phyloP scores from a whole-genome alignment of 1,284 basidiomycete species.

The Athelia sp. region DNA sequence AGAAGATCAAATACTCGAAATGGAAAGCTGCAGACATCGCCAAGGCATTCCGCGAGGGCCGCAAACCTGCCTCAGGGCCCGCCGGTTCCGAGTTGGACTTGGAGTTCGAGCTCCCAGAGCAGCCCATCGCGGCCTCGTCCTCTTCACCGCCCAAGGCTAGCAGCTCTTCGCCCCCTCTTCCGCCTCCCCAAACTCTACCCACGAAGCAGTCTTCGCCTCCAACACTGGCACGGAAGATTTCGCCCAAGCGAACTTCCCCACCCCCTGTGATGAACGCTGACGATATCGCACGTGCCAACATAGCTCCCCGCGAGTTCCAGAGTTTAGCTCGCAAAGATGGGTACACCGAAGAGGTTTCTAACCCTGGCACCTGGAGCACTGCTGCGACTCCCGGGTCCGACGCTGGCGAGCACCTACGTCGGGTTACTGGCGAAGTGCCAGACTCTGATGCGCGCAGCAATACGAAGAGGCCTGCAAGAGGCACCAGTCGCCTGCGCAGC shows the following conservation, averaged over 20 bases:
- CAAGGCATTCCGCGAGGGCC: slow-evolving; percentile 85
- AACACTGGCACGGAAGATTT: neutral
- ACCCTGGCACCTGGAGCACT: slow-evolving; percentile 59
- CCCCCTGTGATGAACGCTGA: slow-evolving; percentile 20
- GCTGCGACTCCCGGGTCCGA: slow-evolving; percentile 48
- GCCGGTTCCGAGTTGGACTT: slow-evolving; percentile 37
- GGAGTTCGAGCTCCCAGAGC: slow-evolving; percentile 15
- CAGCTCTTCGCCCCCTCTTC: slow-evolving; percentile 12
- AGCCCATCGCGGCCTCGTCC: slow-evolving; percentile 14
- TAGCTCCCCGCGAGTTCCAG: slow-evolving; percentile 10
- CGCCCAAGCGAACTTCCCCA: slow-evolving; percentile 19
- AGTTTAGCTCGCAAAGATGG: slow-evolving; percentile 14
- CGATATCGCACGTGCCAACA: slow-evolving; percentile 27
- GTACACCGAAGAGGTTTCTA: slow-evolving; percentile 25
- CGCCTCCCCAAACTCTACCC: slow-evolving; percentile 9
- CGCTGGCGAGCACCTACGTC: slow-evolving; percentile 6
- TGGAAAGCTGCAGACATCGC: slow-evolving; percentile 92
- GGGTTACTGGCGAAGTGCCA: slow-evolving; percentile 12
- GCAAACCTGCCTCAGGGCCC: slow-evolving; percentile 64
- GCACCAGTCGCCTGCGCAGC: slow-evolving; percentile 19
- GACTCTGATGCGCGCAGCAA: slow-evolving; percentile 8
- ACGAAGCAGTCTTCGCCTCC: neutral
- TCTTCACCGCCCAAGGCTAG: slow-evolving; percentile 15
- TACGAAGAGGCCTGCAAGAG: slow-evolving; percentile 20
- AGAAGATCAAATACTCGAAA: slow-evolving; percentile 85